A percentile compares a stretch with the other conserved stretches of the same genome.
phyloP scores from a whole-genome alignment of 768 basidiomycete species.

The Pleurotus giganteus region DNA sequence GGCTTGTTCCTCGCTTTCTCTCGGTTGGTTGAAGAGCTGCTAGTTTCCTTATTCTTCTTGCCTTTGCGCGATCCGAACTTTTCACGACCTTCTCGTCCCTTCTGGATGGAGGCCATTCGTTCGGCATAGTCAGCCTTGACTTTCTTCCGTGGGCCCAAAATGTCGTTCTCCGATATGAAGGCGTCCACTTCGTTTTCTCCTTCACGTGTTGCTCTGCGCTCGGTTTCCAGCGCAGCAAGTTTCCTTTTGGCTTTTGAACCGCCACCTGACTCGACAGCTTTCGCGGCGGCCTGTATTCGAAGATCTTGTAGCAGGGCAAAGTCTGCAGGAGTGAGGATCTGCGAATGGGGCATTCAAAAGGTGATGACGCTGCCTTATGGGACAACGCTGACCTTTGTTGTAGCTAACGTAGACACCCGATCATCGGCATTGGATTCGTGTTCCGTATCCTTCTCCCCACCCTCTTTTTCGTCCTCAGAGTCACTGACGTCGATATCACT shows the following conservation, averaged over 20 bases:
- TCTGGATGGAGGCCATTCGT: conserved; percentile 86
- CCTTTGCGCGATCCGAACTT: conserved; percentile 89
- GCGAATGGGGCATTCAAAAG: not conserved
- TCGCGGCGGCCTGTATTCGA: conserved; percentile 71
- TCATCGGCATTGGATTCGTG: conserved; percentile 26
- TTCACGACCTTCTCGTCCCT: conserved; percentile 92
- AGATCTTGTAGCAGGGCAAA: conserved; percentile 91
- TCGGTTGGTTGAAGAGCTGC: conserved; percentile 86
- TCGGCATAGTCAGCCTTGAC: conserved; percentile 92
- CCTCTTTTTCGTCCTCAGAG: conserved; percentile 73
- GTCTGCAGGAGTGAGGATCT: conserved; percentile 98
- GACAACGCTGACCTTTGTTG: conserved; percentile 60
- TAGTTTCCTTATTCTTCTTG: conserved; percentile 81
- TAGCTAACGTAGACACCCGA: conserved; percentile 65
- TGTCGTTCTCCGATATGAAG: conserved; percentile 88
- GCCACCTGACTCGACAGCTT: conserved; percentile 66
- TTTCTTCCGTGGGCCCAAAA: conserved; percentile 93
- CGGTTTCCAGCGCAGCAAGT: conserved; percentile 74
- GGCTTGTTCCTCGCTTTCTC: conserved; percentile 95
- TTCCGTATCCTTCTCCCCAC: conserved; percentile 31
- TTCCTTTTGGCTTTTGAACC: conserved; percentile 86
- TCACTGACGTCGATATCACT: conserved; percentile 78
- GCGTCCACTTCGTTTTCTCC: conserved; percentile 44
- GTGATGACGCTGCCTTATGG: not conserved
- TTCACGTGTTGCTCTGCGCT: conserved; percentile 53